phyloP scores from a whole-genome alignment of 768 basidiomycete genomes.

The Suillus luteus region DNA sequence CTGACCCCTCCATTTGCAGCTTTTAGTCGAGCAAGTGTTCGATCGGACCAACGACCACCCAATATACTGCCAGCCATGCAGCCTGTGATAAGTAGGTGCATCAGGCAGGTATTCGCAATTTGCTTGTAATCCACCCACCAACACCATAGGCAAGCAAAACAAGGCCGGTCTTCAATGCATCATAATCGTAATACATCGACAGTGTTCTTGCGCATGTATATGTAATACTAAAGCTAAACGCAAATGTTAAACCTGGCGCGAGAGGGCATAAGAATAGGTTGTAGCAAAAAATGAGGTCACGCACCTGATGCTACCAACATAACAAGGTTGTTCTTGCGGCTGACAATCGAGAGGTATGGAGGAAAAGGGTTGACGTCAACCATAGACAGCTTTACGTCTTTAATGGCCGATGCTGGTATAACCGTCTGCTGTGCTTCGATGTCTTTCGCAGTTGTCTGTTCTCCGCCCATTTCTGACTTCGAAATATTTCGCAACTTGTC shows the following conservation, averaged over 20 bases:
- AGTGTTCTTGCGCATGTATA: conserved; percentile 80
- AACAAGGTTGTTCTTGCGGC: conserved; percentile 64
- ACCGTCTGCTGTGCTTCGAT: conserved; percentile 17
- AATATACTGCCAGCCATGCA: conserved; percentile 52
- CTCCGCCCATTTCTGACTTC: conserved; percentile 8
- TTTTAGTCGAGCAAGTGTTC: conserved; percentile 43
- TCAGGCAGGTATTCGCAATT: neutral
- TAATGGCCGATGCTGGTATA: conserved; percentile 22
- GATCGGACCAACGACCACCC: conserved; percentile 64
- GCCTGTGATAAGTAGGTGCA: conserved; percentile 31
- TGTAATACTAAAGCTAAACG: conserved; percentile 64
- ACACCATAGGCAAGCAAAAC: conserved; percentile 74
- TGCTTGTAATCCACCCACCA: conserved; percentile 40
- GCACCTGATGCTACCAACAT: conserved; percentile 45
- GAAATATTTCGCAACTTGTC: conserved; percentile 17
- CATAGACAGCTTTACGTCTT: conserved; percentile 54
- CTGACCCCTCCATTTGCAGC: conserved; percentile 43
- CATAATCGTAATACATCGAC: conserved; percentile 60
- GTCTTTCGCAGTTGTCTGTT: conserved; percentile 22
- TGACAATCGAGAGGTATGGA: conserved; percentile 58
- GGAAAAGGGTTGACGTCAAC: conserved; percentile 72
- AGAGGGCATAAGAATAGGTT: conserved; percentile 9
- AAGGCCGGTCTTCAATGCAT: conserved; percentile 72
- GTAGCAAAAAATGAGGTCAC: conserved; percentile 13
- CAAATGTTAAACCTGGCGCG: conserved; percentile 65